Evolutionary conservation across 345 rosid genomes (phyloP).

Genomic region (Gossypium bickii): DNA sequence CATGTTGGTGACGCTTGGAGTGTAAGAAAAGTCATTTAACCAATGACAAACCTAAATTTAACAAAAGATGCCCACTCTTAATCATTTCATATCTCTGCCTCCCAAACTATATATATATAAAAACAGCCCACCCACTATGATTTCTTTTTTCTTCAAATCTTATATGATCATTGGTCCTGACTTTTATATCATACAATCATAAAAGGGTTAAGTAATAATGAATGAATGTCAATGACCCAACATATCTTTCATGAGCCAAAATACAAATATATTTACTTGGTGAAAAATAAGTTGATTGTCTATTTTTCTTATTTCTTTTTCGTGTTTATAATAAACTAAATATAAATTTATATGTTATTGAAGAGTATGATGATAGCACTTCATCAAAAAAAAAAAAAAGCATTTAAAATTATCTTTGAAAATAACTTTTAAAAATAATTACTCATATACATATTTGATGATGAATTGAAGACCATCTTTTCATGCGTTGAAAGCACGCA

Average conservation of each 20-base stretch:
- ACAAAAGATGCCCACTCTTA: too few relatives aligned
- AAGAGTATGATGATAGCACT: too few relatives aligned
- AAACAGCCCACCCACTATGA: slow-evolving; percentile 7
- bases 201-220: not conserved
- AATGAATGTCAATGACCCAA: not conserved
- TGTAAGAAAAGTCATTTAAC: slow-evolving; percentile 14
- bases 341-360: too few relatives aligned
- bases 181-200: not conserved
- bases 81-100: slow-evolving; percentile 11
- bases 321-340: too few relatives aligned
- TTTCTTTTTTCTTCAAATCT: not conserved
- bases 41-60: not conserved
- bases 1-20: slow-evolving; percentile 15
- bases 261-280: not conserved
- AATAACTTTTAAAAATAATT: too few relatives aligned
- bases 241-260: not conserved
- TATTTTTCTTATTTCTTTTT: too few relatives aligned
- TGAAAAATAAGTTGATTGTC: too few relatives aligned
- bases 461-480: not conserved
- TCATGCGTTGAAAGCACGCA: not conserved
- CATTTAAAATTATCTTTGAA: too few relatives aligned
- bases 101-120: not conserved
- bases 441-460: not conserved
- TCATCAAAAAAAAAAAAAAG: too few relatives aligned
- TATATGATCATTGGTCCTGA: not conserved